phyloP scores from a whole-genome alignment of 225 moss, liverwort and hornwort species.

The Physcomitrellopsis africana region DNA sequence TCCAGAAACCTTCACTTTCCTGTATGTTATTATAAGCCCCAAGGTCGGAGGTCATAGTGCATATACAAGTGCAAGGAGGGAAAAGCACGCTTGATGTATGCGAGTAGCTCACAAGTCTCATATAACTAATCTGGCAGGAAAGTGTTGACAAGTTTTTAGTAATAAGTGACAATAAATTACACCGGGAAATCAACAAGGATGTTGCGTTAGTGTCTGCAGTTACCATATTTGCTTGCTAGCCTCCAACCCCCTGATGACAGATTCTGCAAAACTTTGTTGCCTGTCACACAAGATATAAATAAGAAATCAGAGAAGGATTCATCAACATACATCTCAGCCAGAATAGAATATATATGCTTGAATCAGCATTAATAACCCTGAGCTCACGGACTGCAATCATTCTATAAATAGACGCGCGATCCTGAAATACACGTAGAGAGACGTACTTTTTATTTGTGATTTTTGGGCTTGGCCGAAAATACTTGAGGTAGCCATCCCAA shows the following conservation, averaged over 20 bases:
- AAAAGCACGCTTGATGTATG: too few relatives aligned
- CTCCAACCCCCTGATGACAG: constrained; percentile 34
- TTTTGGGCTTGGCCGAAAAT: constrained; percentile 77
- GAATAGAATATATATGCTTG: not conserved
- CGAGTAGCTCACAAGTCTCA: too few relatives aligned
- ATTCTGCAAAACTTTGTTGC: constrained; percentile 31
- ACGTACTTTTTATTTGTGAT: constrained; percentile 80
- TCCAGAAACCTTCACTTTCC: too few relatives aligned
- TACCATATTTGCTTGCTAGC: constrained; percentile 12
- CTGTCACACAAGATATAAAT: constrained; percentile 21
- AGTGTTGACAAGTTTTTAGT: too few relatives aligned
- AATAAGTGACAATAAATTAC: too few relatives aligned
- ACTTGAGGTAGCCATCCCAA: constrained; percentile 87
- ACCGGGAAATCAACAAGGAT: not conserved
- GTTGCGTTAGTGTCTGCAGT: not conserved
- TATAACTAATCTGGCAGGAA: too few relatives aligned
- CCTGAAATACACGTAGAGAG: not conserved
- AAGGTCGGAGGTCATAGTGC: too few relatives aligned
- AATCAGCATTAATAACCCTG: not conserved
- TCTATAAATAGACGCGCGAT: not conserved
- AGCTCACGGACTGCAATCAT: not conserved
- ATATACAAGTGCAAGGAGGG: too few relatives aligned
- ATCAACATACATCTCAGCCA: not conserved
- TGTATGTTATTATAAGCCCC: too few relatives aligned
- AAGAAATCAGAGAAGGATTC: not conserved